A percentile compares a stretch with the other conserved stretches of the same genome.
These are phyloP conservation scores for Fusarium sp. DNA, from an alignment of 2,329 filamentous ascomycete species.

Conservation along the genomic window DNA sequence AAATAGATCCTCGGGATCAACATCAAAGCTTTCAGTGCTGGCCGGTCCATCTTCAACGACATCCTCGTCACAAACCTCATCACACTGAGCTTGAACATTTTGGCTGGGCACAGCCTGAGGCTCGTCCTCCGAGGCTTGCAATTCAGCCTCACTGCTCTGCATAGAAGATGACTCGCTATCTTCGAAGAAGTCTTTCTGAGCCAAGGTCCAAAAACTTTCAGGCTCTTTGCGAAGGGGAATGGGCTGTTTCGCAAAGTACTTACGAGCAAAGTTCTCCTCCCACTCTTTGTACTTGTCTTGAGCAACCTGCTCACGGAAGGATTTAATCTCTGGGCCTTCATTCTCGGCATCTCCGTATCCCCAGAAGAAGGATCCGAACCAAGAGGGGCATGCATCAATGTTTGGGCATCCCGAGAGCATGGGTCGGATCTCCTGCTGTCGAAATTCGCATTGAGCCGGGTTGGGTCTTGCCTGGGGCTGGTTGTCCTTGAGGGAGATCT, in stretches of 20 bases:
- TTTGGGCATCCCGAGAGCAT: conserved; percentile 30
- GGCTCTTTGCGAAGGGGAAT: not conserved
- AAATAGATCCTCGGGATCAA: conserved; percentile 20
- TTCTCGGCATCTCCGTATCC: not conserved
- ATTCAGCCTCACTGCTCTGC: not conserved
- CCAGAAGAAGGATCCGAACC: conserved; percentile 16
- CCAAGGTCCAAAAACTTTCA: conserved; percentile 7
- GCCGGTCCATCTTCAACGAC: not conserved
- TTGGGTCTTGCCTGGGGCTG: not conserved
- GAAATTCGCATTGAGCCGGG: conserved; percentile 1
- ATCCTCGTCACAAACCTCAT: not conserved
- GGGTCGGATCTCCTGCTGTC: not conserved
- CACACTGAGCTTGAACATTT: not conserved
- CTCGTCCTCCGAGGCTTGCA: not conserved
- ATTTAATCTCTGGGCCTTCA: not conserved
- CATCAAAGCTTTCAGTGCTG: not conserved
- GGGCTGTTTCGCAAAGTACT: conserved; percentile 8
- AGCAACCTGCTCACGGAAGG: conserved; percentile 5
- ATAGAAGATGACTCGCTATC: not conserved
- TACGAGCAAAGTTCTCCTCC: conserved; percentile 25
- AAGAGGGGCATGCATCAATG: conserved; percentile 29
- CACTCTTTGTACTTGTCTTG: conserved; percentile 13
- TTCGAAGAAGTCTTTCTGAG: not conserved
- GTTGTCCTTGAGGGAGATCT: not conserved
- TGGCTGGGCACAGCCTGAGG: not conserved